A percentile compares a stretch with the other conserved stretches of the same genome.
phyloP scores from a whole-genome alignment of 1,284 basidiomycete genomes.

The Papiliotrema flavescens region DNA sequence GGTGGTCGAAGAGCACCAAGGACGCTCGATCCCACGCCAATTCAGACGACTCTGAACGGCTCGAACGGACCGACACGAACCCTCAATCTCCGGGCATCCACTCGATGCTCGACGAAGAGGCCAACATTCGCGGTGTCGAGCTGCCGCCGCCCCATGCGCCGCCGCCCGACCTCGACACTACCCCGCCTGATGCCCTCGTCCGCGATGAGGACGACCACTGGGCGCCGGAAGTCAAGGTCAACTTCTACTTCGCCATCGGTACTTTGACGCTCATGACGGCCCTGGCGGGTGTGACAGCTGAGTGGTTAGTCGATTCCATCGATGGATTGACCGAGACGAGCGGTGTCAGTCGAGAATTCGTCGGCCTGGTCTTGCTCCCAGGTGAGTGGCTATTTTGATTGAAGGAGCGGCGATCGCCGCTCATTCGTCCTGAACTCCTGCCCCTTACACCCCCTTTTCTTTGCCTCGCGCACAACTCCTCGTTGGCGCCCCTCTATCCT shows the following conservation, averaged over 20 bases:
- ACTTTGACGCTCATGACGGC: constrained; percentile 40
- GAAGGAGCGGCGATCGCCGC: too few species aligned
- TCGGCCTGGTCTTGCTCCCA: constrained; percentile 81
- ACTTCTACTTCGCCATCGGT: constrained; percentile 5
- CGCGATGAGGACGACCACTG: not conserved
- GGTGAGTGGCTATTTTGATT: too few species aligned
- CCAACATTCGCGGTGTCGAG: constrained; percentile 2
- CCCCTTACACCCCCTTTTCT: not conserved
- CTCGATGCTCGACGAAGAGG: constrained; percentile 3
- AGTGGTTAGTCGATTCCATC: constrained; percentile 77
- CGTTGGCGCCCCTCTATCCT: not conserved
- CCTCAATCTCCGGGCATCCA: not conserved
- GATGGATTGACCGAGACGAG: constrained; percentile 57
- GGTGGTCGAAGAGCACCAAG: constrained; percentile 13
- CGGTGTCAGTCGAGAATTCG: constrained; percentile 62
- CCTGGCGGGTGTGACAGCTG: constrained; percentile 65
- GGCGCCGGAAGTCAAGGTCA: not conserved
- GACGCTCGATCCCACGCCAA: not conserved
- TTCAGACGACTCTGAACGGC: not conserved
- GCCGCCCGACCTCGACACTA: not conserved
- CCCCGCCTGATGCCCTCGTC: not conserved
- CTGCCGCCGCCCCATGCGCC: constrained; percentile 2
- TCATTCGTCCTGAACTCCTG: too few species aligned
- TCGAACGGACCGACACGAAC: not conserved
- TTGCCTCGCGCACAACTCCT: not conserved